Evolutionary conservation across 345 rosid genomes (phyloP).

Genomic region (Noccaea bulbosa): DNA sequence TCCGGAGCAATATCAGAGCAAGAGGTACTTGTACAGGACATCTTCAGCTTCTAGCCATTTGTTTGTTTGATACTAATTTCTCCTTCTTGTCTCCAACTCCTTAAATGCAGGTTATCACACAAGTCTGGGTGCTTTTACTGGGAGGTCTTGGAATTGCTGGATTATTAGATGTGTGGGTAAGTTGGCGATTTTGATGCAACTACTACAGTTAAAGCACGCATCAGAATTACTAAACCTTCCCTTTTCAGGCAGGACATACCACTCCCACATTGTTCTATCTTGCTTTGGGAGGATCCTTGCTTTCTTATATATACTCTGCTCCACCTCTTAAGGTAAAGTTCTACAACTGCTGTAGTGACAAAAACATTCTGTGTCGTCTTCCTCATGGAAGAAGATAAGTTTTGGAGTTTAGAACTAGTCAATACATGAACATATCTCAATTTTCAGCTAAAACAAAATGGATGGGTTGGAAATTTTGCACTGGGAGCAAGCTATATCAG

Average conservation of each 20-base stretch:
- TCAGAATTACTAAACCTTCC: constrained; percentile 15
- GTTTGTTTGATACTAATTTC: neutral
- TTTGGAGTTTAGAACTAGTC: constrained; percentile 30
- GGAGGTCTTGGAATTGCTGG: constrained; percentile 90
- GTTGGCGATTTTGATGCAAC: constrained; percentile 40
- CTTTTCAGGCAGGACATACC: constrained; percentile 83
- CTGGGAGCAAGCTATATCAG: constrained; percentile 96
- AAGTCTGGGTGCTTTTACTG: constrained; percentile 84
- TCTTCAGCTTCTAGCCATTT: neutral
- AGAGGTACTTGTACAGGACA: constrained; percentile 54
- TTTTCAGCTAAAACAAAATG: constrained; percentile 95
- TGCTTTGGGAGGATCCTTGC: constrained; percentile 94
- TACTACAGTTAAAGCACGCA: neutral
- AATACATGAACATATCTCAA: constrained; percentile 15
- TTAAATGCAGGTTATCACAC: constrained; percentile 73
- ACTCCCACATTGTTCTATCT: constrained; percentile 79
- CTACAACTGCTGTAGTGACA: constrained; percentile 13
- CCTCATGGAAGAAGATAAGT: constrained; percentile 21
- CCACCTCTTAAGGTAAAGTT: constrained; percentile 88
- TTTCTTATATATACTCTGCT: constrained; percentile 96
- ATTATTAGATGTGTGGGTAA: constrained; percentile 86
- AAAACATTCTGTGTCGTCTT: constrained; percentile 4
- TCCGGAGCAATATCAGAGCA: constrained; percentile 91
- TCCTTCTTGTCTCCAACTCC: constrained; percentile 24
- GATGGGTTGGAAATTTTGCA: constrained; percentile 97